Conservation (phyloP, 139 green algal species). For the Nannochloris sp. region DNA sequence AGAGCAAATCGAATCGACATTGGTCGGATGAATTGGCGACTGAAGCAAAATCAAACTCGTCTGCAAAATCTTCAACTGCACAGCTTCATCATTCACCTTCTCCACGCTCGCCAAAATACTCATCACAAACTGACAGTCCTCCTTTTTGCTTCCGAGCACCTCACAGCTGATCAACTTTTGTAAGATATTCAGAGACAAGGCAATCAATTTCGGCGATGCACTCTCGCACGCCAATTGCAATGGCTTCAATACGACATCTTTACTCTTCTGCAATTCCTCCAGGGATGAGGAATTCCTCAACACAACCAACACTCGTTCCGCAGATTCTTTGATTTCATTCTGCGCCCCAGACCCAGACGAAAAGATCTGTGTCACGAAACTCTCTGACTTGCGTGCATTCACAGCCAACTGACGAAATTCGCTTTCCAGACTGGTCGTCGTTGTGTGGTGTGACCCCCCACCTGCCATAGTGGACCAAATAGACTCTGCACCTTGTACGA, state of each 20-base stretch:
- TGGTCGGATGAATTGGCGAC: slow-evolving; percentile 42
- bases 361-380: slow-evolving; percentile 36
- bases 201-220: slow-evolving; percentile 55
- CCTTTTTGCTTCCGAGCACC: slow-evolving; percentile 39
- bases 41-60: slow-evolving; percentile 73
- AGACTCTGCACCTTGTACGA: too few species aligned
- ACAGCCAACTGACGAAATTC: slow-evolving; percentile 47
- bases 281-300: slow-evolving; percentile 31
- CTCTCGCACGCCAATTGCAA: slow-evolving; percentile 55
- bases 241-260: slow-evolving; percentile 28
- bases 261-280: slow-evolving; percentile 28
- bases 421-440: slow-evolving; percentile 21
- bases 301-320: slow-evolving; percentile 52
- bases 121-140: slow-evolving; percentile 10
- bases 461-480: too few species aligned
- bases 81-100: slow-evolving; percentile 54
- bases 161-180: slow-evolving; percentile 78
- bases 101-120: slow-evolving; percentile 36
- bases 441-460: too few species aligned
- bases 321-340: slow-evolving; percentile 55
- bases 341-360: slow-evolving; percentile 50
- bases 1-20: slow-evolving; percentile 39
- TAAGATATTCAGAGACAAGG: slow-evolving; percentile 47
- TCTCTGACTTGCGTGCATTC: slow-evolving; percentile 49
- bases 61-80: slow-evolving; percentile 79